These are phyloP conservation scores for Serendipita sp. DNA, from an alignment of 768 basidiomycete species.

Conservation along the genomic window DNA sequence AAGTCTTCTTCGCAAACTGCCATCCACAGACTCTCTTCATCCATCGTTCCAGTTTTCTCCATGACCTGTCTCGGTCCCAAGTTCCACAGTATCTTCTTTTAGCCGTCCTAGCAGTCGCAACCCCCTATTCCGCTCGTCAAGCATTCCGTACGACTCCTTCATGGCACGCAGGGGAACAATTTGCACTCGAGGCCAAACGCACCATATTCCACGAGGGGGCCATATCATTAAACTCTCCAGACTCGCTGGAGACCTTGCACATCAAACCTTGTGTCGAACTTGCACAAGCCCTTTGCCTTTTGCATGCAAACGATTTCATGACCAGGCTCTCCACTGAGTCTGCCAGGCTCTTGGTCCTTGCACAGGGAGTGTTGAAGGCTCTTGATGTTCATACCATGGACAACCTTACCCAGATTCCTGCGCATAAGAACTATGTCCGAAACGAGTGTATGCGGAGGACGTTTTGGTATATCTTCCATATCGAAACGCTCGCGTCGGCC, in stretches of 20 bases:
- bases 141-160: conserved; percentile 38
- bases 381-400: conserved; percentile 52
- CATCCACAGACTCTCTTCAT: conserved; percentile 62
- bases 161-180: conserved; percentile 16
- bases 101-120: conserved; percentile 62
- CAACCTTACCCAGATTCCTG: conserved; percentile 35
- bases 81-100: conserved; percentile 57
- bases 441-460: conserved; percentile 54
- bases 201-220: conserved; percentile 56
- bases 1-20: conserved; percentile 71
- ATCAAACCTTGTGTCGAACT: conserved; percentile 45
- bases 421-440: conserved; percentile 5
- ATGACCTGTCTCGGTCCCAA: conserved; percentile 44
- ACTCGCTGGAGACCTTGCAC: conserved; percentile 20
- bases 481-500: conserved; percentile 28
- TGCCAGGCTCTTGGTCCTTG: conserved; percentile 18
- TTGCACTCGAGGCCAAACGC: conserved; percentile 39
- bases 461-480: conserved; percentile 60
- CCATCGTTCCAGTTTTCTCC: conserved; percentile 63
- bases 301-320: conserved; percentile 48
- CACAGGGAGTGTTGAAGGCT: conserved; percentile 48
- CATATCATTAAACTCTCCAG: conserved; percentile 27
- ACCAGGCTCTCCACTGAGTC: conserved; percentile 21
- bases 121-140: conserved; percentile 55
- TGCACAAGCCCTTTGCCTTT: conserved; percentile 58